Base-by-base conservation (phyloP, 371 early-diverging fungal species). In the Saksenaea vasiformis region DNA sequence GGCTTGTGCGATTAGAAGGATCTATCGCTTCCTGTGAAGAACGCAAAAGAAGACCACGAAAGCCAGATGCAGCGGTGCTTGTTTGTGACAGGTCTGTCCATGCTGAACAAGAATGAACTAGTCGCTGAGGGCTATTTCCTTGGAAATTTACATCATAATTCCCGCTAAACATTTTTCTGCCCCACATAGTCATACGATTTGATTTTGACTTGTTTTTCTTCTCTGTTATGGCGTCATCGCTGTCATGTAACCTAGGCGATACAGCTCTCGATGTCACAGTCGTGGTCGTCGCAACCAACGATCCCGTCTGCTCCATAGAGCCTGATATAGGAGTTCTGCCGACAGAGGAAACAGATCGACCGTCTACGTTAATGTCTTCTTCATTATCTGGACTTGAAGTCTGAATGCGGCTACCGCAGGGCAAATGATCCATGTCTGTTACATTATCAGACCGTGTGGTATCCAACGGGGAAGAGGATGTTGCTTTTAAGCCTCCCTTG, bases 401-500 rank as follows among this genome's bases (percentile, higher is more conserved):
- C 31, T 31, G 31, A 4, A 7, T 2, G 31, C 4, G 2, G 7
- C 7, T 31, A 7, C 4, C 7, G 31, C 5, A n/a, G 10, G 7
- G 10, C 22, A 11, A 5, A 5, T 47, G n/a, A 3, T 47, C 22
- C 3, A 0, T 47, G 22, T 47, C 51, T 47, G 51, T 22, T 2
- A 22, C 22, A 22, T 11, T 19, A 22, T 47, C 51, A 10, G n/a
- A 22, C 0, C 22, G 51, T 3, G 47, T 24, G 11, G 51, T 43
- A 22, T 36, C 28, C 15, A 58, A 10, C 2, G 64, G 64, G 3
- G 54, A 19, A 5, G 56, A 43, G 3, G 61, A 11, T 13, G 56
- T 56, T 24, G 65, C 58, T 34, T 56, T 61, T 60, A 66, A 62
- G 15, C 68, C 72, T 0, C 61, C 60, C 38, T 62, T 67, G 31